A percentile compares a stretch with the other conserved stretches of the same genome.
phyloP scores from a whole-genome alignment of 2,329 filamentous ascomycete species.

The Grosmannia huntii region DNA sequence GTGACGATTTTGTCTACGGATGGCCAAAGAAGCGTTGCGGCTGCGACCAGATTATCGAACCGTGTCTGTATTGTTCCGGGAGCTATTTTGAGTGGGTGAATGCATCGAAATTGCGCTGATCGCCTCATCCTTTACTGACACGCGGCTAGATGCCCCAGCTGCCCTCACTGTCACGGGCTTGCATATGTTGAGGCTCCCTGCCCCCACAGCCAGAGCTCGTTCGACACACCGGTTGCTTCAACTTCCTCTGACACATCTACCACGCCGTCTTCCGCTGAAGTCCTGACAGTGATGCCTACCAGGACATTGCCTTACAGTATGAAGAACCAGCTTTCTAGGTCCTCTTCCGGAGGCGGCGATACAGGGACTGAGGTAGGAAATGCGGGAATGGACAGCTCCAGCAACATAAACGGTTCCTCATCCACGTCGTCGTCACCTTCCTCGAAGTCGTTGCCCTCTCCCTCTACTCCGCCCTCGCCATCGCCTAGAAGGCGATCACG shows the following conservation, averaged over 20 bases:
- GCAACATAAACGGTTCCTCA: not conserved
- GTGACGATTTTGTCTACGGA: conserved; percentile 10
- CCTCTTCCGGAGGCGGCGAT: not conserved
- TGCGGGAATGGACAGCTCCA: not conserved
- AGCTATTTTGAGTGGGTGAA: conserved; percentile 10
- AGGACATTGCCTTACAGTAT: not conserved
- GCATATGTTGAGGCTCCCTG: conserved; percentile 9
- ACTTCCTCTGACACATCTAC: not conserved
- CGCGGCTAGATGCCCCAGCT: conserved; percentile 3
- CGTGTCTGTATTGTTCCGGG: conserved; percentile 9
- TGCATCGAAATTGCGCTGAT: not conserved
- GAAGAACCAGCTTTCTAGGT: not conserved
- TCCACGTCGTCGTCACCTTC: conserved; percentile 1
- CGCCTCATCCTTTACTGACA: not conserved
- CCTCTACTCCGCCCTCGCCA: not conserved
- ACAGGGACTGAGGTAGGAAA: not conserved
- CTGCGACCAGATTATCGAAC: conserved; percentile 9
- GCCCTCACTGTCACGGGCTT: conserved; percentile 6
- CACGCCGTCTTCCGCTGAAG: not conserved
- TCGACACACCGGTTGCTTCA: not conserved
- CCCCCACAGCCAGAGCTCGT: not conserved
- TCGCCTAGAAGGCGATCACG: not conserved
- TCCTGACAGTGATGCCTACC: not conserved
- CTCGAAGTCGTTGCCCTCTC: not conserved
- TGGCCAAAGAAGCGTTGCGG: conserved; percentile 10